Percentiles rank a stretch among this genome's conserved stretches.
Evolutionary conservation across 176 grass and related monocot genomes (phyloP).

Genomic region (Oryza punctata): DNA sequence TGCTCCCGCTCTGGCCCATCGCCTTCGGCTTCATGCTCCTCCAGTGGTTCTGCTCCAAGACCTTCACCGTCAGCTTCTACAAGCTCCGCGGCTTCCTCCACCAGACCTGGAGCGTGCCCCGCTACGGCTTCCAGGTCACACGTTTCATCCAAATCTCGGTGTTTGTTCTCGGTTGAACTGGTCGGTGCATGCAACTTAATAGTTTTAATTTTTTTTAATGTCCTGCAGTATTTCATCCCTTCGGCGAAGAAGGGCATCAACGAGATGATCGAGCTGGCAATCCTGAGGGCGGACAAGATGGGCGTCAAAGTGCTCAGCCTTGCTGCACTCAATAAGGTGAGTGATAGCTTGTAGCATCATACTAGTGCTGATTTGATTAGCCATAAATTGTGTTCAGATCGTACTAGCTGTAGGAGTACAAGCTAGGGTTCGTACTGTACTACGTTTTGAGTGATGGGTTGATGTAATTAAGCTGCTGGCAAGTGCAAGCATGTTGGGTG

Average conservation of each 20-base stretch:
- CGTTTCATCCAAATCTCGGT: neutral
- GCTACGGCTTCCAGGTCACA: conserved; percentile 87
- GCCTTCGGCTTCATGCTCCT: conserved; percentile 62
- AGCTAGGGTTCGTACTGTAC: too few species aligned
- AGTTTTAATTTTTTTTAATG: neutral
- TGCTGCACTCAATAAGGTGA: conserved; percentile 88
- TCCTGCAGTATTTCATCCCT: conserved; percentile 75
- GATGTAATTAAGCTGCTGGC: neutral
- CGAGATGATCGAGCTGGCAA: conserved; percentile 80
- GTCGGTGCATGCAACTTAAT: neutral
- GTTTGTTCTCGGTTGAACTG: neutral
- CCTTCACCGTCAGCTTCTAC: conserved; percentile 81
- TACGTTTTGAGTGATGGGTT: neutral
- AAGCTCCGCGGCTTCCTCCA: conserved; percentile 61
- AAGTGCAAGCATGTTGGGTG: neutral
- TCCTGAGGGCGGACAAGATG: conserved; percentile 77
- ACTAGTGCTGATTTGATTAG: neutral
- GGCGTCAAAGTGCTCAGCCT: conserved; percentile 94
- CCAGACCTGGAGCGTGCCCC: conserved; percentile 77
- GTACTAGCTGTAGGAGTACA: neutral
- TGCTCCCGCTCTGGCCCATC: conserved; percentile 61
- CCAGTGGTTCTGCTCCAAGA: conserved; percentile 79
- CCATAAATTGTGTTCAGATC: neutral
- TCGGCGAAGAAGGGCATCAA: conserved; percentile 81
- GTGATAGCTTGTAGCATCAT: neutral